These are phyloP conservation scores for Kickxella alabastrina DNA, from an alignment of 192 early-diverging fungal species.

Conservation along the genomic window DNA sequence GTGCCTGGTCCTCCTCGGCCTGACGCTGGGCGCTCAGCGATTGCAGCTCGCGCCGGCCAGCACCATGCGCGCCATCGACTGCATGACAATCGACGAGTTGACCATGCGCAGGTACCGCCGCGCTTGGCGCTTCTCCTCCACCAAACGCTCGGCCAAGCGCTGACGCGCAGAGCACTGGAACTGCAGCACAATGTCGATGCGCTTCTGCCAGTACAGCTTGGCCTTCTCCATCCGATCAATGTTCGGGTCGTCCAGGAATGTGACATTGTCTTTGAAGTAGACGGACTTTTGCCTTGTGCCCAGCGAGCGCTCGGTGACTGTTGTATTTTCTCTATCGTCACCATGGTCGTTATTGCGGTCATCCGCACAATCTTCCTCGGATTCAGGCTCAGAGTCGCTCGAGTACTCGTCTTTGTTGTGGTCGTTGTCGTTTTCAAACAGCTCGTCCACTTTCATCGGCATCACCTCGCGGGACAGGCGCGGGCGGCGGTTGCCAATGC, in stretches of 20 bases:
- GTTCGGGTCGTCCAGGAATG: slow-evolving; percentile 37
- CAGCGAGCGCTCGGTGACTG: neutral
- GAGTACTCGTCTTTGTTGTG: slow-evolving; percentile 14
- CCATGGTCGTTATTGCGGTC: too few species aligned
- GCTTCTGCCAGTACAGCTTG: slow-evolving; percentile 50
- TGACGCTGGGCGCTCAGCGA: neutral
- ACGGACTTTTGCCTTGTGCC: neutral
- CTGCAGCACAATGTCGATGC: slow-evolving; percentile 50
- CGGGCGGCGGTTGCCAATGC: slow-evolving; percentile 38
- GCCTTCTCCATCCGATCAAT: slow-evolving; percentile 44
- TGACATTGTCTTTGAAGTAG: slow-evolving; percentile 14
- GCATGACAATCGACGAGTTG: slow-evolving; percentile 48
- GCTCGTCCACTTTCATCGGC: slow-evolving; percentile 33
- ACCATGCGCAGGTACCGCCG: slow-evolving; percentile 55
- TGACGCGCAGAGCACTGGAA: slow-evolving; percentile 47
- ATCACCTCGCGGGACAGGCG: slow-evolving; percentile 44
- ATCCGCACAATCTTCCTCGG: neutral
- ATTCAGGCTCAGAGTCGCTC: neutral
- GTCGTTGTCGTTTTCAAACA: slow-evolving; percentile 18
- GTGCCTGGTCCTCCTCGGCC: slow-evolving; percentile 18
- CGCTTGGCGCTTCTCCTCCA: slow-evolving; percentile 52
- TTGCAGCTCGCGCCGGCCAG: slow-evolving; percentile 45
- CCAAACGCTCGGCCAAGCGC: slow-evolving; percentile 50
- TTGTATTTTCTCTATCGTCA: too few species aligned
- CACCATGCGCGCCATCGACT: slow-evolving; percentile 57